A percentile compares a stretch with the other conserved stretches of the same genome.
Evolutionary conservation across 768 basidiomycete species (phyloP).

Genomic region (Tephrocybe sp.): DNA sequence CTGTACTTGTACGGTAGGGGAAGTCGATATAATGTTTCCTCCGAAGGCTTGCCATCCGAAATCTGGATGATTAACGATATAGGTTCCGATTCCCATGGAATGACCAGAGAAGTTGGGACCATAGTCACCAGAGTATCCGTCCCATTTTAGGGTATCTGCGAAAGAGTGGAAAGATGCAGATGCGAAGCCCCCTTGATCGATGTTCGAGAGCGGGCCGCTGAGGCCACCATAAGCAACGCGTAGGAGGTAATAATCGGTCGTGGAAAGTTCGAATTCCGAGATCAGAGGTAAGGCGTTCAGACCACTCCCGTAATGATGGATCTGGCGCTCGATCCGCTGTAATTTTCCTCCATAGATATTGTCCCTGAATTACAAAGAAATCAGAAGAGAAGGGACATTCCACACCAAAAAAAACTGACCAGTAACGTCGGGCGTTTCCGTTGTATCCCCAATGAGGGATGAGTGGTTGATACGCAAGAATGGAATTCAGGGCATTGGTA

Average conservation of each 20-base stretch:
- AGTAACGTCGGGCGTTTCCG: conserved; percentile 54
- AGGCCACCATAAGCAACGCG: conserved; percentile 54
- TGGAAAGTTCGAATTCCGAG: conserved; percentile 44
- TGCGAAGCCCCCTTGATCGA: conserved; percentile 58
- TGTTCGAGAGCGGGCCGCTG: conserved; percentile 53
- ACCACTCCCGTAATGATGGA: conserved; percentile 60
- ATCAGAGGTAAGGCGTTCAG: conserved; percentile 57
- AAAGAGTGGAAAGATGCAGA: conserved; percentile 63
- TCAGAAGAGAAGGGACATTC: not conserved
- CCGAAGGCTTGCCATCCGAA: conserved; percentile 67
- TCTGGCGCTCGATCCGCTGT: conserved; percentile 53
- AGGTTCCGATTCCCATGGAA: conserved; percentile 47
- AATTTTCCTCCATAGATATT: conserved; percentile 58
- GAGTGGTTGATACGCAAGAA: conserved; percentile 55
- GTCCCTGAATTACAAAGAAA: conserved; percentile 37
- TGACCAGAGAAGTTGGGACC: conserved; percentile 61
- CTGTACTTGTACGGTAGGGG: conserved; percentile 42
- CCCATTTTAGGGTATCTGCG: conserved; percentile 56
- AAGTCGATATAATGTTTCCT: conserved; percentile 42
- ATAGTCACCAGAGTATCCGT: conserved; percentile 60
- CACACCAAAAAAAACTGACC: conserved; percentile 29
- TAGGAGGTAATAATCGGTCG: conserved; percentile 50
- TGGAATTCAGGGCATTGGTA: conserved; percentile 52
- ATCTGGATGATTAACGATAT: conserved; percentile 50
- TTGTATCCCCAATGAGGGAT: conserved; percentile 65